These are phyloP conservation scores for Triglochin maritima DNA, from an alignment of 106 monocot species.

Conservation along the genomic window DNA sequence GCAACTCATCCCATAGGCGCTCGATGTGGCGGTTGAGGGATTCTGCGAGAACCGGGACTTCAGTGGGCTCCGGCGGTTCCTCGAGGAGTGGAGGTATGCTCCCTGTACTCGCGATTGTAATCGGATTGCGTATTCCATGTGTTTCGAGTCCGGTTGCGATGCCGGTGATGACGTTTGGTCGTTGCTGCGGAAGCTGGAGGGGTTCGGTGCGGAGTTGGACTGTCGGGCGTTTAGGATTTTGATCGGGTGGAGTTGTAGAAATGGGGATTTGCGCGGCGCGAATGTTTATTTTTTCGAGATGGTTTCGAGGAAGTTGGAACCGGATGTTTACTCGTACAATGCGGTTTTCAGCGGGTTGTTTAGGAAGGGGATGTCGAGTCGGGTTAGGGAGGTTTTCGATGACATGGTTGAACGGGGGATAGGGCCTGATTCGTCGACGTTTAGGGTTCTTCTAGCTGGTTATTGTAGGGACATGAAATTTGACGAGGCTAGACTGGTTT, in stretches of 20 bases:
- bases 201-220: conserved; percentile 45
- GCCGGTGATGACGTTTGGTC: conserved; percentile 45
- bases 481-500: conserved; percentile 36
- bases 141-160: conserved; percentile 33
- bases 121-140: conserved; percentile 48
- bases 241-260: conserved; percentile 59
- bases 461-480: conserved; percentile 65
- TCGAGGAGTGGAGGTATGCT: conserved; percentile 49
- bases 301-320: conserved; percentile 34
- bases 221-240: conserved; percentile 56
- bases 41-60: conserved; percentile 59
- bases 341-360: conserved; percentile 63
- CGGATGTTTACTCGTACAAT: conserved; percentile 54
- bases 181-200: conserved; percentile 41
- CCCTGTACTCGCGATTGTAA: conserved; percentile 46
- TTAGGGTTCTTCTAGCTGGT: conserved; percentile 69
- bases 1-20: too few species aligned
- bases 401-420: conserved; percentile 61
- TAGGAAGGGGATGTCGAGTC: conserved; percentile 40
- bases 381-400: conserved; percentile 37
- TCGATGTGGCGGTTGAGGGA: conserved; percentile 41
- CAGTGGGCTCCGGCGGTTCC: conserved; percentile 46
- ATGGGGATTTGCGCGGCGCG: conserved; percentile 46
- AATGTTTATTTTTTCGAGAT: conserved; percentile 64
- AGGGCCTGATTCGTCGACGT: conserved; percentile 39